phyloP scores from a whole-genome alignment of 129 eudicot species.

The Ambrosia artemisiifolia region DNA sequence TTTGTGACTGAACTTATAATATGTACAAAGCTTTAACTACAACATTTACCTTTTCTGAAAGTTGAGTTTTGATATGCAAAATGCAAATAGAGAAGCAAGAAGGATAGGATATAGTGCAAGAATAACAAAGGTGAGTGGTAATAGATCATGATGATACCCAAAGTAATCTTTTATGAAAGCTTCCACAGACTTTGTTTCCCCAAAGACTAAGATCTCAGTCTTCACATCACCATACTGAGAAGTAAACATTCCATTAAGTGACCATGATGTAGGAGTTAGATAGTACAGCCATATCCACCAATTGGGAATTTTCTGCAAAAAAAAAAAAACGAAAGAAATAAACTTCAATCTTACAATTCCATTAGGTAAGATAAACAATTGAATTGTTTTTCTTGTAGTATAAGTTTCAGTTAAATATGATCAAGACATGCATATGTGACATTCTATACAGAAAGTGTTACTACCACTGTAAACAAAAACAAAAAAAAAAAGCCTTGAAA shows the following conservation, averaged over 20 bases:
- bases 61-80: slow-evolving; percentile 56
- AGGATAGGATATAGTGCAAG: slow-evolving; percentile 45
- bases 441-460: background rate
- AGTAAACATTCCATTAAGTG: slow-evolving; percentile 52
- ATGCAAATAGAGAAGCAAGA: slow-evolving; percentile 61
- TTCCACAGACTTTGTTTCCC: slow-evolving; percentile 35
- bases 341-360: too few species aligned
- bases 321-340: too few species aligned
- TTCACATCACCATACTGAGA: slow-evolving; percentile 65
- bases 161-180: slow-evolving; percentile 47
- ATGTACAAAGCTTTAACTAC: background rate
- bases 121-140: slow-evolving; percentile 48
- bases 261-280: slow-evolving; percentile 60
- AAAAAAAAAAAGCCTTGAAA: too few species aligned
- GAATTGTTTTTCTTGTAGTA: background rate
- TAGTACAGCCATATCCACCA: slow-evolving; percentile 84
- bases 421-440: background rate
- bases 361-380: background rate
- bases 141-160: slow-evolving; percentile 48
- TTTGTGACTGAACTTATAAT: background rate
- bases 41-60: slow-evolving; percentile 53
- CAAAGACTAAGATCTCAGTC: slow-evolving; percentile 37
- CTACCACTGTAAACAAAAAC: background rate
- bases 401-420: background rate
- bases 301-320: slow-evolving; percentile 57